phyloP scores from a whole-genome alignment of 305 asterid genomes.

The Plantago rigida region DNA sequence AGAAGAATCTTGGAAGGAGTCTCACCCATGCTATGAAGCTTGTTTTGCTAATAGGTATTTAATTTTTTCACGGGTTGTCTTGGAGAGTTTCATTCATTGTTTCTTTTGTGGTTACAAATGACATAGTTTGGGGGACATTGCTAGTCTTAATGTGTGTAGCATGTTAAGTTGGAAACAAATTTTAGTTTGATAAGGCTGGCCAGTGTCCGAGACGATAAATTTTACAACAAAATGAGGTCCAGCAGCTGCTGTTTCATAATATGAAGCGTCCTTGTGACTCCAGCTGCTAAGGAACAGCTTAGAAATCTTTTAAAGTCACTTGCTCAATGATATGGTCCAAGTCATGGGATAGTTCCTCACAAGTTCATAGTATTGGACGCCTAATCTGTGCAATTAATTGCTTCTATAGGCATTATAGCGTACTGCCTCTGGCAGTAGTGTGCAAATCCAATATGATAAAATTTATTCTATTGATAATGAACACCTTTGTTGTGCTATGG shows the following conservation, averaged over 20 bases:
- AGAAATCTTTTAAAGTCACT: neutral
- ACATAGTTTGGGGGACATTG: neutral
- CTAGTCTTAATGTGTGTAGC: neutral
- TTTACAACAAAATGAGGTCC: neutral
- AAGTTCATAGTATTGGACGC: no score
- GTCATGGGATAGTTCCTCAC: no score
- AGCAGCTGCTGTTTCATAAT: neutral
- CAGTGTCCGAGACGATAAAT: neutral
- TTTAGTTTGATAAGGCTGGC: neutral
- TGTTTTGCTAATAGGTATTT: conserved; percentile 78
- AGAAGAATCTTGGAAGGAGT: conserved; percentile 52
- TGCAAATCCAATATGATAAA: no score
- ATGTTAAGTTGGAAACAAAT: neutral
- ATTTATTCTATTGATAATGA: no score
- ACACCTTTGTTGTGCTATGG: no score
- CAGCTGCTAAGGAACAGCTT: no score
- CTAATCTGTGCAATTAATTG: no score
- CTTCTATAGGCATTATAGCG: no score
- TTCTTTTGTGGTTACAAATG: neutral
- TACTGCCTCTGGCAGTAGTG: no score
- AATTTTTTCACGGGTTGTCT: neutral
- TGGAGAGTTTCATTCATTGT: neutral
- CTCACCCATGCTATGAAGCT: conserved; percentile 85
- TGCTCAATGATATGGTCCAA: neutral
- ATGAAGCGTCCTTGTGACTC: neutral